Evolutionary conservation across 345 rosid genomes (phyloP).

Genomic region (Cochlearia excelsa): DNA sequence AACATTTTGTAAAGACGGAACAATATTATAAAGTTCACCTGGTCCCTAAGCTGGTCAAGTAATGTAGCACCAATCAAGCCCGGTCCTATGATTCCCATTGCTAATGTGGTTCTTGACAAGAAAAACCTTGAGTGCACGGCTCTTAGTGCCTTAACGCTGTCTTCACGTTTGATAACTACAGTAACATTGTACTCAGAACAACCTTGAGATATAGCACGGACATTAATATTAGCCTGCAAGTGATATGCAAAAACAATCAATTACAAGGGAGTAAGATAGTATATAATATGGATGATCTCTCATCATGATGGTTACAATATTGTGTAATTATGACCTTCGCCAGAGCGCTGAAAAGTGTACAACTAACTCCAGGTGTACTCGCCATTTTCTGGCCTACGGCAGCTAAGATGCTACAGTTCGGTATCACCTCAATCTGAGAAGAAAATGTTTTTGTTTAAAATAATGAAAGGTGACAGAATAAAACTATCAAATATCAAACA

Average conservation of each 20-base stretch:
- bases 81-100: conserved; percentile 94
- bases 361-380: conserved; percentile 96
- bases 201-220: conserved; percentile 99
- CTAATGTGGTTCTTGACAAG: conserved; percentile 87
- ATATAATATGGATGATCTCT: background rate
- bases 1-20: background rate
- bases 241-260: conserved; percentile 8
- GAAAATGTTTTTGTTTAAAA: conserved; percentile 22
- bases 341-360: conserved; percentile 91
- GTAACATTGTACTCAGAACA: conserved; percentile 98
- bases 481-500: background rate
- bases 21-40: conserved; percentile 46
- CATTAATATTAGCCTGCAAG: conserved; percentile 85
- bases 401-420: conserved; percentile 93
- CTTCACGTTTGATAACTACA: conserved; percentile 82
- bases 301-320: conserved; percentile 10
- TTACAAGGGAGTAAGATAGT: conserved; percentile 8
- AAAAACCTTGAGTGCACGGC: conserved; percentile 98
- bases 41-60: conserved; percentile 94
- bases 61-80: conserved; percentile 92
- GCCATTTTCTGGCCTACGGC: conserved; percentile 99
- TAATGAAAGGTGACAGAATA: background rate
- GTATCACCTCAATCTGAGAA: conserved; percentile 72
- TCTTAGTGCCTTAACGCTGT: conserved; percentile 85
- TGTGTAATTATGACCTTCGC: conserved; percentile 62